Percentiles rank a stretch among this genome's conserved stretches.
Evolutionary conservation across 1,284 basidiomycete species (phyloP).

Genomic region (Phylloboletellus chloephorus): DNA sequence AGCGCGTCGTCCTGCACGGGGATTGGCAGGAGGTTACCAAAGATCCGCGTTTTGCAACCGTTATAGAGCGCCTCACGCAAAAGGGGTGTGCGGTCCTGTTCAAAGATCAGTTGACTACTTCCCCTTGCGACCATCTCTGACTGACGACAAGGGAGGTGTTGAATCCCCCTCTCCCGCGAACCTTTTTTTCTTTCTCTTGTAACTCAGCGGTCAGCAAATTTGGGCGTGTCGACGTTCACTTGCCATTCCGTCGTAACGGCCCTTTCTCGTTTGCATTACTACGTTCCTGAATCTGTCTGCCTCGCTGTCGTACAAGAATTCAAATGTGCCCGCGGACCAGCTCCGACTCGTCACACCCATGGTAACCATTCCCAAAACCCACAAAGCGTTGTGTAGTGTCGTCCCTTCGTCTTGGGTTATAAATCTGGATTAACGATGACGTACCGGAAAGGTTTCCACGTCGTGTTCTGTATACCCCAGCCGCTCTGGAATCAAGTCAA

Average conservation of each 20-base stretch:
- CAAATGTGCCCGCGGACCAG: neutral
- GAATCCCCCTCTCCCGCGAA: neutral
- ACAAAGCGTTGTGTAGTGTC: neutral
- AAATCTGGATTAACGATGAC: slow-evolving; percentile 3
- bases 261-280: neutral
- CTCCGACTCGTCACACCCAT: neutral
- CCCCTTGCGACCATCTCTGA: slow-evolving; percentile 21
- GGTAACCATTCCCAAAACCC: neutral
- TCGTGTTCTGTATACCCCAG: slow-evolving; percentile 44
- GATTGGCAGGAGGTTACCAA: slow-evolving; percentile 40
- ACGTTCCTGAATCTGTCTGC: neutral
- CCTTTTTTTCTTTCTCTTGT: neutral
- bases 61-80: slow-evolving; percentile 13
- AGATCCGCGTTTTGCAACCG: slow-evolving; percentile 32
- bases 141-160: slow-evolving; percentile 10
- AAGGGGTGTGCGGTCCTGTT: slow-evolving; percentile 20
- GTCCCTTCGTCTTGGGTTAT: neutral
- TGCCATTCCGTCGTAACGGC: neutral
- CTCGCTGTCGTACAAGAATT: neutral
- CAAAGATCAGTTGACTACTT: slow-evolving; percentile 11
- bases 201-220: neutral
- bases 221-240: neutral
- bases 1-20: slow-evolving; percentile 42
- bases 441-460: slow-evolving; percentile 37
- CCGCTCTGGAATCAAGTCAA: slow-evolving; percentile 41